These are phyloP conservation scores for Micractinium sp. DNA, from an alignment of 139 green algal species.

Conservation along the genomic window DNA sequence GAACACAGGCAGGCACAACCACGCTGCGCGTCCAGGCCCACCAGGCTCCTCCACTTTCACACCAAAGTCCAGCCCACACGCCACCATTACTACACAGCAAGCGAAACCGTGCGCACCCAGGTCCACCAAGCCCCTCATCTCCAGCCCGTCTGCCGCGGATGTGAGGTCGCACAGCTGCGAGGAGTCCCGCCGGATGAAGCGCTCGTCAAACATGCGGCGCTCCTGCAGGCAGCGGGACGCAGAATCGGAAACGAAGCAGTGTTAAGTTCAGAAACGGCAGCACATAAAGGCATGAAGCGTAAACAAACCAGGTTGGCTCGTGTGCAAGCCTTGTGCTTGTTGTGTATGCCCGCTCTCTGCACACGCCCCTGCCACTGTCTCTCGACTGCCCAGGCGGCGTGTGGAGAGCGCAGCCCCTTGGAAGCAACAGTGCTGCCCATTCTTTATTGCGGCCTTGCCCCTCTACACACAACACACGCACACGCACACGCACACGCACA, in stretches of 20 bases:
- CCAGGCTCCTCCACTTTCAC: too few relatives aligned
- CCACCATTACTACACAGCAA: neutral
- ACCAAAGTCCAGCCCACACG: too few relatives aligned
- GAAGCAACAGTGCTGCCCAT: neutral
- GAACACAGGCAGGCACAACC: neutral
- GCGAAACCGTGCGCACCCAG: constrained; percentile 27
- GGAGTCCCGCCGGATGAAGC: constrained; percentile 72
- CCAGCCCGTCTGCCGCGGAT: constrained; percentile 67
- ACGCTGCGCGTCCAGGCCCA: neutral
- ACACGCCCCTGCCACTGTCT: too few relatives aligned
- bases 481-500: neutral
- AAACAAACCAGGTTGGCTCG: neutral
- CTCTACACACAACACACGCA: neutral
- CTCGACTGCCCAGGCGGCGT: too few relatives aligned
- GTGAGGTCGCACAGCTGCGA: constrained; percentile 76
- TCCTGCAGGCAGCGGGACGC: constrained; percentile 61
- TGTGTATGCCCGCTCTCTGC: too few relatives aligned
- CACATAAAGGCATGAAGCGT: neutral
- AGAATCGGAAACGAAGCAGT: too few relatives aligned
- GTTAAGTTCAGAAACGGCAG: neutral
- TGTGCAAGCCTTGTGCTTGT: neutral
- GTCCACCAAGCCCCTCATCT: constrained; percentile 76
- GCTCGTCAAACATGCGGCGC: constrained; percentile 76
- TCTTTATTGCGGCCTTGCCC: neutral
- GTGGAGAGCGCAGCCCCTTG: too few relatives aligned